Conservation (phyloP, 345 rosid genomes). For the Erucastrum elatum region DNA sequence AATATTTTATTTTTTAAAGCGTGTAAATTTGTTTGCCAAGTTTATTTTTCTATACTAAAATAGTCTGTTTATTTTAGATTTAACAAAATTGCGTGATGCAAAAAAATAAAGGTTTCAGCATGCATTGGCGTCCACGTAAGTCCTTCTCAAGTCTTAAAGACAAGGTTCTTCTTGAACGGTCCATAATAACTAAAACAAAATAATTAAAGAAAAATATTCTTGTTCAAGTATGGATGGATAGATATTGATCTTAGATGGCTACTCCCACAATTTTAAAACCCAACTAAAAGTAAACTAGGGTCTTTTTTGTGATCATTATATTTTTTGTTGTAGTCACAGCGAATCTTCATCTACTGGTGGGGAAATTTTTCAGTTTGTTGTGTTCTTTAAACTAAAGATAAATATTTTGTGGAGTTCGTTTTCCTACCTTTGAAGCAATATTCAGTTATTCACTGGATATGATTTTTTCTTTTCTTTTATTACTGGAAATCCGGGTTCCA, state of each 20-base stretch:
- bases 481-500: background rate
- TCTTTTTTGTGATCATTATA: background rate
- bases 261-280: background rate
- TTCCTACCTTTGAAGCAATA: background rate
- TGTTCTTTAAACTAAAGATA: background rate
- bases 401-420: background rate
- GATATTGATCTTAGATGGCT: conserved; percentile 12
- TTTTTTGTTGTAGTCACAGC: background rate
- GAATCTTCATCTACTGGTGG: background rate
- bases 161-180: conserved; percentile 30
- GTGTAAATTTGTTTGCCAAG: conserved; percentile 8
- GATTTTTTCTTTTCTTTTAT: background rate
- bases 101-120: conserved; percentile 21
- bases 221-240: conserved; percentile 17
- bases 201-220: conserved; percentile 1
- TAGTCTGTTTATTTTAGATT: conserved; percentile 10
- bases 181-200: background rate
- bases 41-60: conserved; percentile 19
- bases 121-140: conserved; percentile 41
- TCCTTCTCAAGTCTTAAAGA: conserved; percentile 32
- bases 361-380: background rate
- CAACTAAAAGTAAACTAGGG: background rate
- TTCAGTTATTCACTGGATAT: background rate
- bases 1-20: background rate
- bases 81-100: conserved; percentile 20